phyloP scores from a whole-genome alignment of 75 land plant genomes.

The Larix kaempferi region DNA sequence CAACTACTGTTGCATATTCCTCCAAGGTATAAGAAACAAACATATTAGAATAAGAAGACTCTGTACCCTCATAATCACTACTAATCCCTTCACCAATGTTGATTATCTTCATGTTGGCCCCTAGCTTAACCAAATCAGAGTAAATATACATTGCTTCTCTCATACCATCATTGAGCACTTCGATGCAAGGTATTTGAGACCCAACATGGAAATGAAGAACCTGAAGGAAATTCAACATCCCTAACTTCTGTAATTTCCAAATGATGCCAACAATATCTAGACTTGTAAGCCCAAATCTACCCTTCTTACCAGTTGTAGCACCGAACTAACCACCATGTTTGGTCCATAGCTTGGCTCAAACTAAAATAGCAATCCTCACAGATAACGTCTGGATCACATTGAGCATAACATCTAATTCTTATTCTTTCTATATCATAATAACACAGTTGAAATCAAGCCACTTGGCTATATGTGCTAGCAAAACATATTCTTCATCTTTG shows the following conservation, averaged over 20 bases:
- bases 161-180: too few relatives aligned
- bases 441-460: slow-evolving; percentile 60
- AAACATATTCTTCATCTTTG: slow-evolving; percentile 81
- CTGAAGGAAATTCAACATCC: too few relatives aligned
- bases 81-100: too few relatives aligned
- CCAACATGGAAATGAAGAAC: too few relatives aligned
- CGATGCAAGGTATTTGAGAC: too few relatives aligned
- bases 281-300: slow-evolving; percentile 83
- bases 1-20: too few relatives aligned
- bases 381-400: slow-evolving; percentile 34
- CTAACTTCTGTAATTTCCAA: slow-evolving; percentile 26
- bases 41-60: too few relatives aligned
- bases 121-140: too few relatives aligned
- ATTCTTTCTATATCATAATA: slow-evolving; percentile 84
- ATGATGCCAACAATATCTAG: slow-evolving; percentile 63
- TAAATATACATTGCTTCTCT: too few relatives aligned
- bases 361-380: slow-evolving; percentile 67
- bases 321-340: slow-evolving; percentile 93
- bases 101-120: too few relatives aligned
- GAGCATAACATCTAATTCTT: slow-evolving; percentile 76
- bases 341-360: slow-evolving; percentile 80
- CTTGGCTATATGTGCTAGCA: slow-evolving; percentile 64
- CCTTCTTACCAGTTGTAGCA: slow-evolving; percentile 90
- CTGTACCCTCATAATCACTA: too few relatives aligned
- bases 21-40: too few relatives aligned